Percentiles rank a stretch among this genome's conserved stretches.
These are phyloP conservation scores for Postia placenta DNA, from an alignment of 768 basidiomycete genomes.

Conservation along the genomic window DNA sequence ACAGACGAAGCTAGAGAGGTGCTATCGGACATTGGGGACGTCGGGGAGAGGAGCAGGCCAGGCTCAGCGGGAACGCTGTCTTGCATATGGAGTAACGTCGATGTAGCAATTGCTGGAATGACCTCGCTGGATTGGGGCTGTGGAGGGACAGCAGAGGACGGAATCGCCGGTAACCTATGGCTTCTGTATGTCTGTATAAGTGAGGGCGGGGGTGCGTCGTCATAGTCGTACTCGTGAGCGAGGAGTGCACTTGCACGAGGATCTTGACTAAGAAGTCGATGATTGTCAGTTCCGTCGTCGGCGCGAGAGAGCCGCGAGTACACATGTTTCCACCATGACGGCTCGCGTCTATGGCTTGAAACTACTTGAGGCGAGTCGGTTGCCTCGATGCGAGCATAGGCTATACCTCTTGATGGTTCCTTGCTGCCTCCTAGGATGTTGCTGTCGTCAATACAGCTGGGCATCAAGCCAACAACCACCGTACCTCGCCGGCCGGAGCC, in stretches of 20 bases:
- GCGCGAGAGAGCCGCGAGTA: conserved; percentile 14
- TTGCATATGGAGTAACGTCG: not conserved
- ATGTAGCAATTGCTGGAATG: no score
- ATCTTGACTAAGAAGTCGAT: not conserved
- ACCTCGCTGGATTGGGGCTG: no score
- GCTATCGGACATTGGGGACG: not conserved
- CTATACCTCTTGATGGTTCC: not conserved
- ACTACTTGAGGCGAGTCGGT: not conserved
- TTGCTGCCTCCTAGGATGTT: not conserved
- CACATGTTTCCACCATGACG: conserved; percentile 14
- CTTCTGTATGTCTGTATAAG: conserved; percentile 26
- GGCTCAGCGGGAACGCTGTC: not conserved
- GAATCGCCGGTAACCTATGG: no score
- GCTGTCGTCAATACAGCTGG: not conserved
- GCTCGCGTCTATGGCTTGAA: not conserved
- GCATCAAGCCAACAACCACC: not conserved
- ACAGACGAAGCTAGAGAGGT: not conserved
- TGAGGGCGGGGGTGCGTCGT: conserved; percentile 38
- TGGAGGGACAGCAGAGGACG: no score
- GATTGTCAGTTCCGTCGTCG: not conserved
- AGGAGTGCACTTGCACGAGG: not conserved
- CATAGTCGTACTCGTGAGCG: conserved; percentile 18
- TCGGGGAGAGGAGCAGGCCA: not conserved
- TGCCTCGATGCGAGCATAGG: not conserved
- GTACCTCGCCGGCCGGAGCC: conserved; percentile 30